phyloP scores from a whole-genome alignment of 345 rosid genomes.

The Laguncularia racemosa region DNA sequence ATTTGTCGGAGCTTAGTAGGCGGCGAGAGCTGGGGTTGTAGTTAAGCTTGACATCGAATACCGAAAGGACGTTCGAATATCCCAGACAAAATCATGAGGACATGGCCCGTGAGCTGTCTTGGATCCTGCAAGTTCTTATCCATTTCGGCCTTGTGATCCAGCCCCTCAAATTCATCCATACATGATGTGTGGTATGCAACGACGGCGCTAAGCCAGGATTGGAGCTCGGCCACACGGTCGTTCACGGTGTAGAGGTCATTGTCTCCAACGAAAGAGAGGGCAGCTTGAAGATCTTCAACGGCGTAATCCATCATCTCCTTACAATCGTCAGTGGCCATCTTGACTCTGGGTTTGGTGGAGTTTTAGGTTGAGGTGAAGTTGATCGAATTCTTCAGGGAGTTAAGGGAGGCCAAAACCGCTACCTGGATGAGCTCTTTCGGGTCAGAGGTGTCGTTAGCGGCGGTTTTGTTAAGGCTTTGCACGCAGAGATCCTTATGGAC shows the following conservation, averaged over 20 bases:
- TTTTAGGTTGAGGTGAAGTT: conserved; percentile 26
- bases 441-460: conserved; percentile 23
- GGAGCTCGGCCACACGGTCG: conserved; percentile 16
- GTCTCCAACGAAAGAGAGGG: conserved; percentile 17
- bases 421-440: conserved; percentile 44
- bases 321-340: conserved; percentile 34
- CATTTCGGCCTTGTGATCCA: conserved; percentile 11
- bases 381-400: conserved; percentile 24
- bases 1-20: conserved; percentile 24
- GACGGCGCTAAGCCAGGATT: conserved; percentile 52
- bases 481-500: conserved; percentile 42
- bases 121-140: conserved; percentile 20
- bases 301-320: conserved; percentile 26
- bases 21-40: conserved; percentile 23
- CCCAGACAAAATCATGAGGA: conserved; percentile 41
- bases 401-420: conserved; percentile 28
- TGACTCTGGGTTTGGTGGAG: conserved; percentile 6
- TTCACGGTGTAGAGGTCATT: conserved; percentile 6
- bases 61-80: conserved; percentile 28
- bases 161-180: conserved; percentile 32
- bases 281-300: conserved; percentile 21
- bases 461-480: conserved; percentile 26
- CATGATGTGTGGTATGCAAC: conserved; percentile 50
- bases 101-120: conserved; percentile 38
- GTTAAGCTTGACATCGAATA: conserved; percentile 21